phyloP scores from a whole-genome alignment of 768 basidiomycete species.

The Collybia mongolica region DNA sequence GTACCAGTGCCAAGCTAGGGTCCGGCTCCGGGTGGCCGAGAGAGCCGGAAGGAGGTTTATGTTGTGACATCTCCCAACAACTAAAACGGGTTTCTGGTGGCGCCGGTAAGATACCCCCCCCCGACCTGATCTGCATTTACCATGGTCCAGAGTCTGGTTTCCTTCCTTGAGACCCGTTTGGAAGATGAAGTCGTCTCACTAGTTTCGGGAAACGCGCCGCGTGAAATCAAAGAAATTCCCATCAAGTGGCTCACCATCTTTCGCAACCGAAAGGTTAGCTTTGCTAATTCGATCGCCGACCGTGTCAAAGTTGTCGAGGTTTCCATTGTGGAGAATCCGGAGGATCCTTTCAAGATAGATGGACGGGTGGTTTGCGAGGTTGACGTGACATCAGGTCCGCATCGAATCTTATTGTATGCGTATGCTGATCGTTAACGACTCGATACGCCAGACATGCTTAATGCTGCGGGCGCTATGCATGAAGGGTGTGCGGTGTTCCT shows the following conservation, averaged over 20 bases:
- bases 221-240: slow-evolving; percentile 34
- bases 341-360: slow-evolving; percentile 34
- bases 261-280: slow-evolving; percentile 23
- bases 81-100: too few species aligned
- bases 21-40: too few species aligned
- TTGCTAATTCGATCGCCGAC: slow-evolving; percentile 25
- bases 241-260: slow-evolving; percentile 37
- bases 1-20: background rate
- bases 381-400: slow-evolving; percentile 43
- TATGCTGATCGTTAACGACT: background rate
- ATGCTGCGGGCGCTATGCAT: slow-evolving; percentile 32
- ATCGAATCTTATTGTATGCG: background rate
- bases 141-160: background rate
- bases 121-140: too few species aligned
- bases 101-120: too few species aligned
- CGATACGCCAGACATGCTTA: slow-evolving; percentile 41
- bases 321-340: slow-evolving; percentile 31
- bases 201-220: slow-evolving; percentile 35
- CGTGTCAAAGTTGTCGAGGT: slow-evolving; percentile 36
- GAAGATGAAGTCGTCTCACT: slow-evolving; percentile 17
- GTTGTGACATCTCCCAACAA: too few species aligned
- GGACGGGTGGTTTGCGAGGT: slow-evolving; percentile 39
- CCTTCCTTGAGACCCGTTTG: slow-evolving; percentile 19
- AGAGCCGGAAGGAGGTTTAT: too few species aligned
- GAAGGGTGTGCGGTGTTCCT: slow-evolving; percentile 41